Conservation (phyloP, 768 basidiomycete species). For the Lactarius trivialis region DNA sequence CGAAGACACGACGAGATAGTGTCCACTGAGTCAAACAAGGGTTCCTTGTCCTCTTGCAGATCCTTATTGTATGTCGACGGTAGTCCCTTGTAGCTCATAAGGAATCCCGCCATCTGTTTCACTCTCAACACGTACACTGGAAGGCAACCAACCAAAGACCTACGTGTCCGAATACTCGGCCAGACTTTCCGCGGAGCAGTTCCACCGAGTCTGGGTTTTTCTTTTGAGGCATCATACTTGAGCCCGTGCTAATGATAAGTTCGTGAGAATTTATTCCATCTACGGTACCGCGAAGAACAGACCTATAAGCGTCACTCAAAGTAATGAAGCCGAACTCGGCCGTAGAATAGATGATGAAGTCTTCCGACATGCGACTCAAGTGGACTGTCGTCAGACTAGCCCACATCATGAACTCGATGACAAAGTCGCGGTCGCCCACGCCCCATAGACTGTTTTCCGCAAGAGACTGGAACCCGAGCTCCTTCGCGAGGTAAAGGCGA, state of each 20-base stretch:
- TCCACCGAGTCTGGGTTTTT: conserved; percentile 98
- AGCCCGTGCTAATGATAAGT: conserved; percentile 67
- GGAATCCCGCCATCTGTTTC: conserved; percentile 88
- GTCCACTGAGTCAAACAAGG: conserved; percentile 89
- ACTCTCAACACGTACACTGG: background rate
- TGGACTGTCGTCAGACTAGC: conserved; percentile 88
- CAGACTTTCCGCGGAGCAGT: conserved; percentile 89
- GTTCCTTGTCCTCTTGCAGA: conserved; percentile 97
- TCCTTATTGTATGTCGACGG: conserved; percentile 99
- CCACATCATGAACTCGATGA: conserved; percentile 98
- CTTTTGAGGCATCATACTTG: conserved; percentile 99
- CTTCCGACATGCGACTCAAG: conserved; percentile 91
- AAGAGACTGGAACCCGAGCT: conserved; percentile 82
- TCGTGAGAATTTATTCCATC: background rate
- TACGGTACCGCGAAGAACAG: conserved; percentile 23
- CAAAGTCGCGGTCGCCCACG: conserved; percentile 94
- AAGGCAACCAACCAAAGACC: conserved; percentile 24
- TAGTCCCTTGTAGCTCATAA: conserved; percentile 95
- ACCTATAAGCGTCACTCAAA: conserved; percentile 98
- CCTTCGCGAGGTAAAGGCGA: conserved; percentile 83
- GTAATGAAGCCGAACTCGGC: conserved; percentile 96
- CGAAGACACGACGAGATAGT: conserved; percentile 81
- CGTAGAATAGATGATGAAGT: conserved; percentile 92
- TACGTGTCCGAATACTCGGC: conserved; percentile 90
- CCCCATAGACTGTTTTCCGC: conserved; percentile 97